Conservation (phyloP, 768 basidiomycete species). For the Lactifluus subvellereus region DNA sequence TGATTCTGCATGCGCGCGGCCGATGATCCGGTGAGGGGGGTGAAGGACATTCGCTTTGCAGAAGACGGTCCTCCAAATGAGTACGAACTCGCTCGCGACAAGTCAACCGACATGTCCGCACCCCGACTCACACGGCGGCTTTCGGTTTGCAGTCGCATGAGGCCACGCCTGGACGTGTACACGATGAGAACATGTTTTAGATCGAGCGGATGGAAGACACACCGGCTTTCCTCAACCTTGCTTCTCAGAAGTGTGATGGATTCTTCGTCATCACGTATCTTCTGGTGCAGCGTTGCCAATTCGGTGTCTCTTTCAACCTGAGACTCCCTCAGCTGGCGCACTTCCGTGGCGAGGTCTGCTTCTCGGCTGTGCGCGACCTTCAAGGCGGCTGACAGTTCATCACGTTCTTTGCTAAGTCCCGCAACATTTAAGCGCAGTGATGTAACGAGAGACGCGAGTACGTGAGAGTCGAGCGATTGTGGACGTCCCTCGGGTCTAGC, state of each 20-base stretch:
- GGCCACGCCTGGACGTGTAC: conserved; percentile 52
- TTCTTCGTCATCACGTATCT: conserved; percentile 63
- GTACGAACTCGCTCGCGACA: conserved; percentile 44
- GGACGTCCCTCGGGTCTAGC: conserved; percentile 31
- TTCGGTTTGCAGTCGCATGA: conserved; percentile 83
- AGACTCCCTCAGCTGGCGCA: conserved; percentile 61
- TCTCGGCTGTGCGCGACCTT: conserved; percentile 47
- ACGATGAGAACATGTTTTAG: conserved; percentile 11
- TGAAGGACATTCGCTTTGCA: conserved; percentile 69
- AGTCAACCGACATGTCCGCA: conserved; percentile 45
- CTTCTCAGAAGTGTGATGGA: conserved; percentile 66
- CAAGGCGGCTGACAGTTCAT: conserved; percentile 53
- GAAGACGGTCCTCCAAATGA: conserved; percentile 42
- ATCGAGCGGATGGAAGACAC: conserved; percentile 23
- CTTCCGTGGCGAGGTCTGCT: conserved; percentile 54
- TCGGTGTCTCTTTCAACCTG: conserved; percentile 35
- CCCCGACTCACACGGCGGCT: conserved; percentile 55
- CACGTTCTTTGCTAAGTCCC: conserved; percentile 64
- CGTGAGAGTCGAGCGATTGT: conserved; percentile 62
- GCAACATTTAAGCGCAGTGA: conserved; percentile 62
- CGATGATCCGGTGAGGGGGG: conserved; percentile 57
- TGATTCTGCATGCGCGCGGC: conserved; percentile 44
- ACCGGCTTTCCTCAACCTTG: conserved; percentile 90
- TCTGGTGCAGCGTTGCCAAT: conserved; percentile 27
- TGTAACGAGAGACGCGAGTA: conserved; percentile 71